Evolutionary conservation across 2,329 filamentous ascomycete genomes (phyloP), one percentile per base, ranked within the genome.

Genomic region (Cryphonectria radicalis): DNA sequence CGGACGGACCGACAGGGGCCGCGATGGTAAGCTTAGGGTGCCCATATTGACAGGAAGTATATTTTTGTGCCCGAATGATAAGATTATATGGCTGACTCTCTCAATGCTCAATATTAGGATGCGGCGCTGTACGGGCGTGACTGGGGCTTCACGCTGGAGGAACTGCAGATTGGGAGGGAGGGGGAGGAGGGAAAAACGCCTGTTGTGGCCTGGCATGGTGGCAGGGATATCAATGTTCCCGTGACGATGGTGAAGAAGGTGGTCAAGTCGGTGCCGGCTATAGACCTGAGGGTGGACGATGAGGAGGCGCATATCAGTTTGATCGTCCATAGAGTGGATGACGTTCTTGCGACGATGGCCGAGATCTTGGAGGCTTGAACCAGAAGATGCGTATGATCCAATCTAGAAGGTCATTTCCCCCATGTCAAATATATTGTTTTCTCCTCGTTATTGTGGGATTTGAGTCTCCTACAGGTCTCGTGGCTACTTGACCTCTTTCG

Each of bases 71-170:
- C 50, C 13, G 7, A 17, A 17, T 57, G 1, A 57, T 6, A 28
- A 57, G 25, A 57, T 57, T 4, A 32, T 57, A 4, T 4, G 3
- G 10, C 25, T 57, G 53, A 57, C 53, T 32, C 25, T 57, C 11
- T 32, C 13, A 32, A 28, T 28, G n/a, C 53, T 17, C n/a, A 25
- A 57, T 40, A 13, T 11, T 74, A 70, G 63, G 75, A 76, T 19
- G 66, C 70, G 0, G 66, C 57, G 50, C 22, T 74, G 14, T 60
- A 73, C 32, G 73, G 70, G 0, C 28, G 43, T 7, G 60, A 73
- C 22, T 77, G 76, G 75, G 76, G 74, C 14, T 78, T 77, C 66
- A 66, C 68, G n/a, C 69, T 77, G 13, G 72, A 74, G 2, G 73
- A 76, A 5, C 35, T 77, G 19, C 46, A 65, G 17, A 62, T 71